Evolutionary conservation across 202 grass and related monocot species (phyloP).

Genomic region (Cymbopogon flexuosus): DNA sequence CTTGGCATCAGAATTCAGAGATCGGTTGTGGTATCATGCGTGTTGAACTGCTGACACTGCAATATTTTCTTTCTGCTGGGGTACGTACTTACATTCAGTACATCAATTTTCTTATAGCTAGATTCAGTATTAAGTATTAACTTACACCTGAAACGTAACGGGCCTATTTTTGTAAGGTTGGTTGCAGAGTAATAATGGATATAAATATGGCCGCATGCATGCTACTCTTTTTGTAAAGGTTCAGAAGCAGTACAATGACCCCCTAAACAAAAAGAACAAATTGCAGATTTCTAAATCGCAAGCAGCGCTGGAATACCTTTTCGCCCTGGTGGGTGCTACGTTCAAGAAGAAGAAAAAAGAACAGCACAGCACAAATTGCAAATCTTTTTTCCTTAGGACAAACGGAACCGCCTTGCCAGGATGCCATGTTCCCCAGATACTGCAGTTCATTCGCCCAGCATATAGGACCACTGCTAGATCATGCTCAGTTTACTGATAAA

Average conservation of each 20-base stretch:
- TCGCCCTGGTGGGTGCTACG: background rate
- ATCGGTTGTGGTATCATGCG: background rate
- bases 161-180: background rate
- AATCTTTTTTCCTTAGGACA: background rate
- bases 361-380: background rate
- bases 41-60: background rate
- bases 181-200: background rate
- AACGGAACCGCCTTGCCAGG: background rate
- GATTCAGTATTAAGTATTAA: background rate
- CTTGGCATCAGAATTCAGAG: background rate
- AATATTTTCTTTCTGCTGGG: background rate
- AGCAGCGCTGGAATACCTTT: background rate
- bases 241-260: background rate
- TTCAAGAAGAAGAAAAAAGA: background rate
- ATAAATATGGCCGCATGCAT: background rate
- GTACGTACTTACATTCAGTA: background rate
- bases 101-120: background rate
- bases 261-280: background rate
- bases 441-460: background rate
- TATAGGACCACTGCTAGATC: conserved; percentile 21
- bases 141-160: background rate
- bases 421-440: background rate
- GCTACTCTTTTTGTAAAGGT: background rate
- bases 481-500: background rate
- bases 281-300: background rate